A percentile compares a stretch with the other conserved stretches of the same genome.
Evolutionary conservation across 805 yeast species (phyloP).

Genomic region (Kurtzmaniella fragi): DNA sequence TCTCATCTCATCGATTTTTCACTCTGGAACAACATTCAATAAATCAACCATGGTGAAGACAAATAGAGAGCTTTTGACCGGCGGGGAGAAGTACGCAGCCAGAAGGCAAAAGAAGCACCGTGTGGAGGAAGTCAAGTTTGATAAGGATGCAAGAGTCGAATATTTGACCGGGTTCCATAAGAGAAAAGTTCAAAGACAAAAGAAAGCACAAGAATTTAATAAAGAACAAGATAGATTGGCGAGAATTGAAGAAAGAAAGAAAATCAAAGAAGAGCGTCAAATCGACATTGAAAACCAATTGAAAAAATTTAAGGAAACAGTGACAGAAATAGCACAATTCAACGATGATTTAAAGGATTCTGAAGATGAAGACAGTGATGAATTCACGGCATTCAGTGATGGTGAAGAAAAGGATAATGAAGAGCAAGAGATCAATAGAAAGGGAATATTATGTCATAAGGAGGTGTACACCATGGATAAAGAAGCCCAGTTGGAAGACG

Average conservation of each 20-base stretch:
- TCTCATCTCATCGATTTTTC: no score
- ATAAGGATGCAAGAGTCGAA: conserved; percentile 72
- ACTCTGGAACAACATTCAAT: no score
- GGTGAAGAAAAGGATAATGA: conserved; percentile 8
- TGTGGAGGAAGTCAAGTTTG: conserved; percentile 82
- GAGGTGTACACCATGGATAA: conserved; percentile 30
- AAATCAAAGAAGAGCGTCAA: conserved; percentile 65
- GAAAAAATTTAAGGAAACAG: conserved; percentile 48
- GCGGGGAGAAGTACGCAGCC: conserved; percentile 75
- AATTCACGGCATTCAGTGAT: neutral
- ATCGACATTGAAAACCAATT: conserved; percentile 60
- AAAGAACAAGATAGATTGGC: conserved; percentile 74
- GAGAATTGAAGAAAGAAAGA: conserved; percentile 70
- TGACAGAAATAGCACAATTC: conserved; percentile 20
- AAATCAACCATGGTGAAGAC: conserved; percentile 20
- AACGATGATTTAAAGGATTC: conserved; percentile 13
- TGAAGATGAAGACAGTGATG: conserved; percentile 9
- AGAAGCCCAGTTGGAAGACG: conserved; percentile 14
- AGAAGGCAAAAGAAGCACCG: conserved; percentile 62
- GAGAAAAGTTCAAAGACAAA: conserved; percentile 82
- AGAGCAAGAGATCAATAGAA: conserved; percentile 9
- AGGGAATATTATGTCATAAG: conserved; percentile 44
- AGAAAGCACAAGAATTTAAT: conserved; percentile 71
- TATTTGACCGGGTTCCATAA: conserved; percentile 94
- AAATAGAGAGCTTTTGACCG: conserved; percentile 83